phyloP scores from a whole-genome alignment of 2,329 filamentous ascomycete species.

The Parastagonospora avenae region DNA sequence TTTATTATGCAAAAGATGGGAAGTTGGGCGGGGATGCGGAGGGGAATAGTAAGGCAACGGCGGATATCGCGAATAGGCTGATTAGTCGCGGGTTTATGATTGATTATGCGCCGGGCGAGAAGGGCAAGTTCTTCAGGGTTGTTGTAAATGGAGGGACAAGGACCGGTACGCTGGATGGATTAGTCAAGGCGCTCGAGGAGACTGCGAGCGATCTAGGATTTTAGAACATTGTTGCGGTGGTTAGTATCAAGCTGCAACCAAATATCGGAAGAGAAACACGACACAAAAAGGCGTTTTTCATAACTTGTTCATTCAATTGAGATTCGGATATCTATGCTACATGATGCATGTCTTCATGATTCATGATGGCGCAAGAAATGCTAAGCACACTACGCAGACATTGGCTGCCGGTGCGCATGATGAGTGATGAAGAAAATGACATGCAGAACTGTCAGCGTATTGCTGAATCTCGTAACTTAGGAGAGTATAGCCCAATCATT shows the following conservation, averaged over 20 bases:
- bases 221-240: conserved; percentile 6
- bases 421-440: conserved; percentile 18
- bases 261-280: background rate
- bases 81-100: conserved; percentile 70
- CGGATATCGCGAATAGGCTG: conserved; percentile 59
- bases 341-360: conserved; percentile 29
- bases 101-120: conserved; percentile 66
- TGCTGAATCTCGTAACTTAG: conserved; percentile 1
- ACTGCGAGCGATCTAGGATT: conserved; percentile 42
- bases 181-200: conserved; percentile 64
- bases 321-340: conserved; percentile 38
- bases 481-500: background rate
- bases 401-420: conserved; percentile 16
- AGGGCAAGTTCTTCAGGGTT: conserved; percentile 70
- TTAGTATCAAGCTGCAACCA: background rate
- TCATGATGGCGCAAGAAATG: conserved; percentile 32
- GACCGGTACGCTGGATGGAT: conserved; percentile 64
- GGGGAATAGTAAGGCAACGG: conserved; percentile 62
- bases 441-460: conserved; percentile 13
- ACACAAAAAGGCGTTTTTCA: background rate
- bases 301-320: conserved; percentile 18
- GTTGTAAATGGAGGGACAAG: conserved; percentile 69
- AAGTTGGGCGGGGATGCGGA: conserved; percentile 51
- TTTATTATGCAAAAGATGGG: conserved; percentile 75
- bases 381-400: conserved; percentile 17